Evolutionary conservation across 306 rosid genomes (phyloP).

Genomic region (Cicer arietinum): DNA sequence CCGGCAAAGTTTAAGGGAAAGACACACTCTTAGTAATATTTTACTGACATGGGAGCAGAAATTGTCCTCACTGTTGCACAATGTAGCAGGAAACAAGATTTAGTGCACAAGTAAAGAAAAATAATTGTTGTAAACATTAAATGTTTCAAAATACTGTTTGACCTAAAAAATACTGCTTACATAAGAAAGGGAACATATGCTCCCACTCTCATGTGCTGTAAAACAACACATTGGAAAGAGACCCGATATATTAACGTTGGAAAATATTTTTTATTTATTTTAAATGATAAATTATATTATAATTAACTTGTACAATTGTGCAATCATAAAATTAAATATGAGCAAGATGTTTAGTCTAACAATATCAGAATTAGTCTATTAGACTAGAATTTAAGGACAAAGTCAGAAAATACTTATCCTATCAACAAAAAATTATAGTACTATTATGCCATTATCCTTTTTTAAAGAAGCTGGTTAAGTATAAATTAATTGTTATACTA

Average conservation of each 20-base stretch:
- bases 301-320: too few relatives aligned
- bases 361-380: too few relatives aligned
- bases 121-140: conserved; percentile 24
- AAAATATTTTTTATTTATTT: too few relatives aligned
- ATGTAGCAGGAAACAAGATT: conserved; percentile 41
- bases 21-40: conserved; percentile 18
- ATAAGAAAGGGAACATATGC: conserved; percentile 10
- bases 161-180: conserved; percentile 29
- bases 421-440: too few relatives aligned
- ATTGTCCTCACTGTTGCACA: conserved; percentile 33
- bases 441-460: too few relatives aligned
- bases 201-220: conserved; percentile 41
- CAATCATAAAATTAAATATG: too few relatives aligned
- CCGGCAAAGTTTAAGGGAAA: conserved; percentile 49
- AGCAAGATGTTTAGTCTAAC: too few relatives aligned
- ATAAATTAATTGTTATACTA: not conserved
- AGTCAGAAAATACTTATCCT: not conserved
- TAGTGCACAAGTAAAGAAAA: conserved; percentile 42
- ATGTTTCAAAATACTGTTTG: conserved; percentile 40
- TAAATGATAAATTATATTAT: too few relatives aligned
- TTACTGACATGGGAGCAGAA: conserved; percentile 40
- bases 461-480: too few relatives aligned
- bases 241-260: not conserved
- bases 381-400: too few relatives aligned
- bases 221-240: not conserved